Base-by-base conservation (phyloP, 2,329 filamentous ascomycete genomes). In the Akanthomyces muscarius region DNA sequence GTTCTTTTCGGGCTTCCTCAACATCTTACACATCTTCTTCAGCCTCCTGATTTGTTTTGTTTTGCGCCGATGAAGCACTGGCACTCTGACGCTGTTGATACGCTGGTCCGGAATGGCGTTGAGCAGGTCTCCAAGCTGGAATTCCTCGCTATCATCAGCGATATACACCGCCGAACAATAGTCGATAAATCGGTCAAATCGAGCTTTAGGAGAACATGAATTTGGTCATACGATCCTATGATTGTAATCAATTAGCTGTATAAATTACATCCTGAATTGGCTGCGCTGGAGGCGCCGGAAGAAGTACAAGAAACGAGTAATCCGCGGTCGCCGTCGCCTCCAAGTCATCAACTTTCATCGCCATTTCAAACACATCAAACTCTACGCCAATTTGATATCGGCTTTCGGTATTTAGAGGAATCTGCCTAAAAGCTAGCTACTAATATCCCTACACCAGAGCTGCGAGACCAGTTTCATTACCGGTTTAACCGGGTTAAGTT, bases 1-100 rank as follows among this genome's bases (percentile, higher is more conserved):
- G 48, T 66, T 3, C 51, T 57, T n/a, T 66, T 66, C 52, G 57
- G 58, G 1, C 41, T 66, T 48, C 61, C 63, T 44, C 51, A 11
- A 21, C 4, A 55, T 4, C 52, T 55, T 38, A 55, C 52, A 23
- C 52, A 55, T 42, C 7, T 64, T 14, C 47, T 64, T 16, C 42
- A 64, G 28, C 58, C 63, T 23, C 57, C 62, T 53, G 51, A 64
- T 45, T 42, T 64, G 13, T 52, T 44, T 5, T 51, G 61, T 30
- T 64, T 61, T 30, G 41, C 61, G 25, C 57, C 58, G 3, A 45
- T 51, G 14, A 64, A 64, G 38, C 57, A 64, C 45, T 64, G 47
- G 36, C 44, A 61, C n/a, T 53, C 50, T 7, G 23, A 61, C 11
- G 52, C 57, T 28, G 21, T 64, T 5, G 51, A 64, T 41, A 11